A percentile compares a stretch with the other conserved stretches of the same genome.
Evolutionary conservation across 345 rosid species (phyloP).

Genomic region (Arabidopsis arenosa): DNA sequence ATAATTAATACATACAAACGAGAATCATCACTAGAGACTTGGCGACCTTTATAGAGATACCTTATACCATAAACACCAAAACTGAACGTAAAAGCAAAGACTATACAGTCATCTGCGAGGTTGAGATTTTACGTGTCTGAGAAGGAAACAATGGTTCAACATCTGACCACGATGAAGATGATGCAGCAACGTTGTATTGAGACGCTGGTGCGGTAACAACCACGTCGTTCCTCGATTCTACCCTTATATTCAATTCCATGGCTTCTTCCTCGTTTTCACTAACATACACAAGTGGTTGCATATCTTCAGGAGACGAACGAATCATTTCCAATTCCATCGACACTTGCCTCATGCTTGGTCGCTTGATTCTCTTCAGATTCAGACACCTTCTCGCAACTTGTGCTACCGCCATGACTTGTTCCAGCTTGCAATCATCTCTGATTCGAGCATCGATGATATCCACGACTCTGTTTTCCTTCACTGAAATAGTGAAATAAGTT

Average conservation of each 20-base stretch:
- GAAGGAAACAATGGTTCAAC: conserved; percentile 35
- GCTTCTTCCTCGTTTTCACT: conserved; percentile 2
- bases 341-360: conserved; percentile 54
- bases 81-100: neutral
- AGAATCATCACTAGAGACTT: no score
- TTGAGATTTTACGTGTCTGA: conserved; percentile 1
- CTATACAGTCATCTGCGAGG: neutral
- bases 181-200: neutral
- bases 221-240: neutral
- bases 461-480: neutral
- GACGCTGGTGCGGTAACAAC: neutral
- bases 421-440: neutral
- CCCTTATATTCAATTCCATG: neutral
- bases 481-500: neutral
- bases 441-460: neutral
- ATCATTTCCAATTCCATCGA: conserved; percentile 36
- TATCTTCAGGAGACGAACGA: neutral
- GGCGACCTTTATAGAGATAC: no score
- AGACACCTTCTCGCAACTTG: conserved; percentile 47
- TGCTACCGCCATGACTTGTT: conserved; percentile 37
- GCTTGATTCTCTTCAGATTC: conserved; percentile 37
- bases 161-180: conserved; percentile 15
- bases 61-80: neutral
- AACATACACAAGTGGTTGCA: neutral
- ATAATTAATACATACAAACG: no score